Evolutionary conservation across 2,329 filamentous ascomycete genomes (phyloP), one percentile per base, ranked within the genome.

Genomic region (Ceratocystis papillata): DNA sequence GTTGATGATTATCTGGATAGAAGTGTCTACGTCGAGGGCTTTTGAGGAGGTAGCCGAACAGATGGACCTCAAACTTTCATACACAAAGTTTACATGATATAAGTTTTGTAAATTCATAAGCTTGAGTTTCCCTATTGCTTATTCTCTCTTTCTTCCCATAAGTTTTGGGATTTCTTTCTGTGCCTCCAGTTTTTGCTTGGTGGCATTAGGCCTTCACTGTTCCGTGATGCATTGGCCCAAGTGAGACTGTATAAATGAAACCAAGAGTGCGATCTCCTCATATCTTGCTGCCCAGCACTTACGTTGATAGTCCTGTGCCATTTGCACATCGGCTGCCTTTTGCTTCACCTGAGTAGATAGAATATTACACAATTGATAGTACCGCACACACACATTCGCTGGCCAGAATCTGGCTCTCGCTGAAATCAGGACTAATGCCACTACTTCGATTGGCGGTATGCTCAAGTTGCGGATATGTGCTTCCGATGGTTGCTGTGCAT

Each of bases 381-480:
- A 28, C 10, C 48, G 8, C 5, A 33, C 20, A 3, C 15, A 25
- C 5, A 59, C 55, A 5, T 25, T 8, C 15, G 7, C 28, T 30
- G 55, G 55, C 55, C 55, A 59, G 55, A 33, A n/a, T 30, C 3
- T 33, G 5, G 28, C 25, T 30, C 55, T 28, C 17, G 25, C n/a
- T 7, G 28, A 59, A 37, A 30, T n/a, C 17, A 59, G 25, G 10
- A 37, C 28, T 30, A 59, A 17, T 2, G 55, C 12, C 5, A 59
- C 28, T 5, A n/a, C 55, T 22, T 59, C 55, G 7, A 59, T 30
- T 17, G 55, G 55, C 55, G 55, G 55, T 17, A 59, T 59, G 25
- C 55, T 5, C 37, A 12, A 15, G 37, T 4, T 15, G 37, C 37
- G 3, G 8, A 12, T 4, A 15, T 41, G 10, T 15, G 37, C 37